phyloP scores from a whole-genome alignment of 805 yeast species.

The Myxozyma mucilagina region DNA sequence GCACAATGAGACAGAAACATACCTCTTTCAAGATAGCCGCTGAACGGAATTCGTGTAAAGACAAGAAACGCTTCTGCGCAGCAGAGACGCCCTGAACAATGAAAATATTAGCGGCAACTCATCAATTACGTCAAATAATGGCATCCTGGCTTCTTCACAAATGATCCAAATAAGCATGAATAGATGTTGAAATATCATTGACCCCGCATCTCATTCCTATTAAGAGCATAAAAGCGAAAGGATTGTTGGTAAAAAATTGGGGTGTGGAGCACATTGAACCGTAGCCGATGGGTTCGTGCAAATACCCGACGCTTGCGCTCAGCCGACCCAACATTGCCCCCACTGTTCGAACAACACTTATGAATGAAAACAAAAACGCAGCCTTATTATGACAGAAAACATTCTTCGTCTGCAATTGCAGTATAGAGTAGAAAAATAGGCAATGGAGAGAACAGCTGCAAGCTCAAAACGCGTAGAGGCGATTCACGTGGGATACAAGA shows the following conservation, averaged over 20 bases:
- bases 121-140: not conserved
- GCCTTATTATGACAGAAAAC: not conserved
- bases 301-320: slow-evolving; percentile 1
- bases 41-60: slow-evolving; percentile 94
- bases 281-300: not conserved
- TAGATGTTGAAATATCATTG: not conserved
- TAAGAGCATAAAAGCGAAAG: no score
- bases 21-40: slow-evolving; percentile 70
- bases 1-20: slow-evolving; percentile 18
- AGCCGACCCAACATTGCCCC: not conserved
- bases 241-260: not conserved
- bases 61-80: slow-evolving; percentile 62
- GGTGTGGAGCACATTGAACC: not conserved
- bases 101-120: not conserved
- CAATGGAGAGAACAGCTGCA: not conserved
- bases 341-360: not conserved
- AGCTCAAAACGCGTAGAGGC: not conserved
- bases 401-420: not conserved
- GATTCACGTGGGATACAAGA: slow-evolving; percentile 1
- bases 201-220: not conserved
- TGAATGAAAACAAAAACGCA: not conserved
- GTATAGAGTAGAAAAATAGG: not conserved
- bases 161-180: not conserved
- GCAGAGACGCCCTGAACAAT: not conserved
- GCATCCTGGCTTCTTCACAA: not conserved